Evolutionary conservation across 1,284 basidiomycete species (phyloP), one percentile per base, ranked within the genome.

Genomic region (Cutaneotrichosporon arboriforme): DNA sequence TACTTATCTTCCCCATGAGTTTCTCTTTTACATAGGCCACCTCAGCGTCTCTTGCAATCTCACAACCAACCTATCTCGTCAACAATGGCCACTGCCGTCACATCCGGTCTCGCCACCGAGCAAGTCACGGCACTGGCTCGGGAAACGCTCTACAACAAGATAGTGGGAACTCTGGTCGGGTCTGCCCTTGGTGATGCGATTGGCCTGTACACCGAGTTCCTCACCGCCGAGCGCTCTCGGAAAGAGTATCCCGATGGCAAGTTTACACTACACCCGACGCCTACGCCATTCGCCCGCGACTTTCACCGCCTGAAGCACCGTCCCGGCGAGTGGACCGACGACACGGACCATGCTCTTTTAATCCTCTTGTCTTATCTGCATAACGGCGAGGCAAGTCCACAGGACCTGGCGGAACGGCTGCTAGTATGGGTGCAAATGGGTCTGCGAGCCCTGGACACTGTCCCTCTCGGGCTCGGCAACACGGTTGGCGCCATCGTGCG

Each of bases 161-260:
- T 50, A 5, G 36, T 51, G 12, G 56, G 56, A 17, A 43, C 46
- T 8, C 40, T 58, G 13, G 15, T 58, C 12, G 52, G 52, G 31
- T 48, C 48, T 5, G 56, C 56, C 8, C 36, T 58, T 37, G 56
- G 56, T 37, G 56, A 58, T 42, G 56, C 56, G 3, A 38, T 58
- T 10, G 56, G 56, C 4, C 49, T 58, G 22, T 58, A 54, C 52
- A 58, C 56, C 36, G 56, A 58, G 46, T 58, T 58, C 35, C 52
- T 58, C 15, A n/a, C 40, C 8, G 14, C 23, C 2, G 36, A 40
- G 17, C 46, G 43, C 33, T 44, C 44, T 2, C 26, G 8, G 3
- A 21, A 9, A 13, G 49, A 43, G 34, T 58, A 58, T 38, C 56
- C 56, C 15, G 2, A 8, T 1, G 14, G 37, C 13, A 41, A 15